Conservation (phyloP, 148 eudicot genomes). For the Spergularia bocconei region DNA sequence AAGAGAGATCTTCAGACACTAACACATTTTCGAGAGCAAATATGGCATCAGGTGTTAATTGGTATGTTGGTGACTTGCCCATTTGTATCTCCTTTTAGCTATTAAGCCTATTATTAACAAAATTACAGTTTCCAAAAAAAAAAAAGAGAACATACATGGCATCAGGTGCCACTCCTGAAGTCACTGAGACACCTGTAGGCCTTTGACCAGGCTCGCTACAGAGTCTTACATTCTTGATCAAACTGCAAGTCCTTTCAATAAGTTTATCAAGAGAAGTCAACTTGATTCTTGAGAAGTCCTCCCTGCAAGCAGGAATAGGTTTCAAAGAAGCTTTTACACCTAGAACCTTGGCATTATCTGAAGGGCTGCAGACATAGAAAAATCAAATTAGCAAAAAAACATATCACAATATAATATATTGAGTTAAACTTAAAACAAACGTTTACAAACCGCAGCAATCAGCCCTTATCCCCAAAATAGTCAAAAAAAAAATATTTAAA, state of each 20-base stretch:
- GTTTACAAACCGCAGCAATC: background rate
- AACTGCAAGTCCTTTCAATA: slow-evolving; percentile 80
- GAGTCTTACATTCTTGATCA: slow-evolving; percentile 74
- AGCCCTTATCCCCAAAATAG: background rate
- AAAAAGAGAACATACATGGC: slow-evolving; percentile 60
- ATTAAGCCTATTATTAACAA: no score
- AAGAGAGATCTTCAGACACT: background rate
- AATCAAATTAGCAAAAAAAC: background rate
- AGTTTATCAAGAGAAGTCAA: slow-evolving; percentile 85
- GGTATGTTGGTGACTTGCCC: no score
- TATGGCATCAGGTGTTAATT: slow-evolving; percentile 85
- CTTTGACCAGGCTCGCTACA: slow-evolving; percentile 70
- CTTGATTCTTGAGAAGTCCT: slow-evolving; percentile 79
- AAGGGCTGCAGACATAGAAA: slow-evolving; percentile 32
- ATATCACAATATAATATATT: slow-evolving; percentile 7
- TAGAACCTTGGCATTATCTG: slow-evolving; percentile 40
- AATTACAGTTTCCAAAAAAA: no score
- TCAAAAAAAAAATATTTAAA: background rate
- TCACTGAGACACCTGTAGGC: slow-evolving; percentile 43
- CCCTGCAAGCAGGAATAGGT: slow-evolving; percentile 87
- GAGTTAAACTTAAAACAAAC: background rate
- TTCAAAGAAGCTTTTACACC: slow-evolving; percentile 47
- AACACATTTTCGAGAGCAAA: slow-evolving; percentile 31
- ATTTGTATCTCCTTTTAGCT: no score
- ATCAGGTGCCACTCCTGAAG: slow-evolving; percentile 93